phyloP scores from a whole-genome alignment of 2,329 filamentous ascomycete genomes.

The Annulohypoxylon truncatum region DNA sequence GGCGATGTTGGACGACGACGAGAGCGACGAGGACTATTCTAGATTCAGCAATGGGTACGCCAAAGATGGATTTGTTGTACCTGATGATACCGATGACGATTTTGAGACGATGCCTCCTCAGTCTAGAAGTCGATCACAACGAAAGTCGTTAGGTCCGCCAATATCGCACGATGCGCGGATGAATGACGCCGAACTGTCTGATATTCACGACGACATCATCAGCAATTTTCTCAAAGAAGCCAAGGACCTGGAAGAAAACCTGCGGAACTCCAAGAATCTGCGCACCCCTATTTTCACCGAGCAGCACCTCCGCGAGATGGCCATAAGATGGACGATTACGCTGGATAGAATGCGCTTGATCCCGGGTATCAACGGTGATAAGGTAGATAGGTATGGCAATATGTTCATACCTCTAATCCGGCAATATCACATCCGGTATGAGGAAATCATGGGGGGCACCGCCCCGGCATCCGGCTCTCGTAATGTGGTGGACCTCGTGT shows the following conservation, averaged over 20 bases:
- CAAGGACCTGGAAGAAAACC: conserved; percentile 67
- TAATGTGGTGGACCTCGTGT: conserved; percentile 67
- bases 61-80: conserved; percentile 55
- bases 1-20: conserved; percentile 51
- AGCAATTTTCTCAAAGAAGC: conserved; percentile 73
- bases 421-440: conserved; percentile 59
- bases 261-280: conserved; percentile 69
- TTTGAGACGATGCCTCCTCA: conserved; percentile 58
- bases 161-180: conserved; percentile 69
- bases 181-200: conserved; percentile 60
- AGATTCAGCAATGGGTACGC: conserved; percentile 58
- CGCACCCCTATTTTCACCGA: conserved; percentile 75
- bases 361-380: conserved; percentile 70
- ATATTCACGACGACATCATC: conserved; percentile 73
- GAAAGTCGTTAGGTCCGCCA: conserved; percentile 63
- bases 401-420: conserved; percentile 70
- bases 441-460: conserved; percentile 59
- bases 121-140: conserved; percentile 53
- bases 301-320: conserved; percentile 77
- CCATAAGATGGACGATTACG: conserved; percentile 72
- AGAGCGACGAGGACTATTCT: conserved; percentile 53
- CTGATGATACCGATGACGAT: conserved; percentile 56
- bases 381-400: conserved; percentile 70
- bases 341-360: conserved; percentile 72
- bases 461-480: conserved; percentile 42